Evolutionary conservation across 176 grass and related monocot species (phyloP).

Genomic region (Oryza officinalis): DNA sequence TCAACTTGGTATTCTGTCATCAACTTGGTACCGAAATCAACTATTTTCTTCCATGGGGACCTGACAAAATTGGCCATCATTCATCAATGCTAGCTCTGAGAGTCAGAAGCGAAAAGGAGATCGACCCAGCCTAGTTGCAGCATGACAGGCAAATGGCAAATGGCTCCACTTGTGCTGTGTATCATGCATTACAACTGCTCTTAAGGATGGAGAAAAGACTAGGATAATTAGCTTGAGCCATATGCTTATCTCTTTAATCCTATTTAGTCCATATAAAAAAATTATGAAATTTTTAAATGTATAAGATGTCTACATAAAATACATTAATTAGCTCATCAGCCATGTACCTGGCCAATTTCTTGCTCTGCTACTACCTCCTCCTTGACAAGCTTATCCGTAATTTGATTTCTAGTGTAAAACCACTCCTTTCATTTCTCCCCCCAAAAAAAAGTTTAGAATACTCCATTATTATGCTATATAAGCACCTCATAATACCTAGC

Average conservation of each 20-base stretch:
- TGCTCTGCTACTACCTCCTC: background rate
- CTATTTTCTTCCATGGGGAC: background rate
- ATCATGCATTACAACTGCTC: background rate
- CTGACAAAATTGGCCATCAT: background rate
- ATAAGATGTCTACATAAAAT: no score
- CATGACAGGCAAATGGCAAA: background rate
- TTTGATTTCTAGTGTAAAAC: background rate
- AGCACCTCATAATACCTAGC: background rate
- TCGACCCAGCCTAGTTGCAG: background rate
- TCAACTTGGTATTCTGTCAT: background rate
- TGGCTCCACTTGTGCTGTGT: background rate
- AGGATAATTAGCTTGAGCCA: no score
- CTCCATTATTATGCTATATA: conserved; percentile 17
- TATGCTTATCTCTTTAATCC: no score
- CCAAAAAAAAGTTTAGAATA: no score
- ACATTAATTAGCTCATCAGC: no score
- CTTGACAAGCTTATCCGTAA: background rate
- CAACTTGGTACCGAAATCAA: background rate
- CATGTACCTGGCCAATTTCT: no score
- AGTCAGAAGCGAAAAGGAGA: background rate
- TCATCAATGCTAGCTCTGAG: background rate
- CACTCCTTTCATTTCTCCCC: no score
- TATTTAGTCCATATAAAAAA: no score
- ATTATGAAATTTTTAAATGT: no score
- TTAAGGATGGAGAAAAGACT: no score